These are phyloP conservation scores for Pezicula carpinea DNA, from an alignment of 2,329 filamentous ascomycete genomes.

Conservation along the genomic window DNA sequence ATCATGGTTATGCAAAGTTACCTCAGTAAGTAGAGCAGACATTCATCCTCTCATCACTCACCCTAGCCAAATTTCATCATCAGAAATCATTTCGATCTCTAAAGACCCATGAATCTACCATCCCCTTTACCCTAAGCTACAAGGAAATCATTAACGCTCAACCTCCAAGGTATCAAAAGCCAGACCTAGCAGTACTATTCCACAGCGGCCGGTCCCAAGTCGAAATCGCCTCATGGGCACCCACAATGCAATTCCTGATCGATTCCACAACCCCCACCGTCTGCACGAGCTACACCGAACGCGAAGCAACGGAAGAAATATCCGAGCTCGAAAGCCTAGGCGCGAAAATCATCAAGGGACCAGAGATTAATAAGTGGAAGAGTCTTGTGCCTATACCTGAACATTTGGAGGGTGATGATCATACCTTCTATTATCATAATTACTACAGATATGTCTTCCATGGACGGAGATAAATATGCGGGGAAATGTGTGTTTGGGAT, in stretches of 20 bases:
- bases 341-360: constrained; percentile 6
- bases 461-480: no score
- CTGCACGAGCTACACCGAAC: constrained; percentile 15
- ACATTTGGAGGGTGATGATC: no score
- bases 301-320: constrained; percentile 13
- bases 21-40: no score
- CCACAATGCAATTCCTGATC: constrained; percentile 9
- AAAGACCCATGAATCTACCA: no score
- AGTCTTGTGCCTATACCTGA: no score
- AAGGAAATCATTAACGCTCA: not conserved
- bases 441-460: no score
- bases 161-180: constrained; percentile 1
- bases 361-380: constrained; percentile 15
- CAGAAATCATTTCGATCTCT: no score
- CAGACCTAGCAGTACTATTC: constrained; percentile 14
- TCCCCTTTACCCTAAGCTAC: no score
- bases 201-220: constrained; percentile 13
- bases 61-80: no score
- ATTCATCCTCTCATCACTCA: no score
- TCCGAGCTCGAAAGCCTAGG: constrained; percentile 5
- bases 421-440: no score
- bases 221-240: constrained; percentile 5
- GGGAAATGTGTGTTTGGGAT: no score
- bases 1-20: constrained; percentile 9
- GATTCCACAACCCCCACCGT: constrained; percentile 8